phyloP scores from a whole-genome alignment of 2,329 filamentous ascomycete genomes.

The Aspergillus ibericus region DNA sequence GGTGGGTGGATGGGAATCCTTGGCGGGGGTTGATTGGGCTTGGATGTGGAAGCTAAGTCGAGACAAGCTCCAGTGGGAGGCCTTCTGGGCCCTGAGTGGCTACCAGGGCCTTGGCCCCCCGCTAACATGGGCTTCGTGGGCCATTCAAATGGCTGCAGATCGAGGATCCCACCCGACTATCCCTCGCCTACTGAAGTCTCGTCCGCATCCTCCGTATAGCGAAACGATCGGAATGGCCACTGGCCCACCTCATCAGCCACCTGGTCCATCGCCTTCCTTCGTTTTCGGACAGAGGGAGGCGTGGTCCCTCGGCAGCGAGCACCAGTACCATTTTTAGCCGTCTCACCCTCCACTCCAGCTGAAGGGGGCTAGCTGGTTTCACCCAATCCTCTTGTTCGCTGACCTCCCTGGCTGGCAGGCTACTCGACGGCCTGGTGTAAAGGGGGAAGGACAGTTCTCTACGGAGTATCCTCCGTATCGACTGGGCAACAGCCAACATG shows the following conservation, averaged over 20 bases:
- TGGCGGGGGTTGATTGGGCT: neutral
- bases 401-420: neutral
- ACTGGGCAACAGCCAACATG: no score
- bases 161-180: neutral
- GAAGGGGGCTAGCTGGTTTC: neutral
- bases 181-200: neutral
- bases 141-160: no score
- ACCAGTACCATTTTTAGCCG: neutral
- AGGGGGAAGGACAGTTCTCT: no score
- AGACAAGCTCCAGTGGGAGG: neutral
- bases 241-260: neutral
- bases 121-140: neutral
- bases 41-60: neutral
- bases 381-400: neutral
- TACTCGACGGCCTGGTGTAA: neutral
- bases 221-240: neutral
- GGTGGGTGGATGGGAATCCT: neutral
- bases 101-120: neutral
- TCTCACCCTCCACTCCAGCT: neutral
- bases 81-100: neutral
- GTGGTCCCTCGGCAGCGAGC: neutral
- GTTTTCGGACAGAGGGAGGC: neutral
- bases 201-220: no score
- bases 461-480: no score
- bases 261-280: neutral